A percentile compares a stretch with the other conserved stretches of the same genome.
phyloP scores from a whole-genome alignment of 2,329 filamentous ascomycete genomes.

The Rutstroemia sp. region DNA sequence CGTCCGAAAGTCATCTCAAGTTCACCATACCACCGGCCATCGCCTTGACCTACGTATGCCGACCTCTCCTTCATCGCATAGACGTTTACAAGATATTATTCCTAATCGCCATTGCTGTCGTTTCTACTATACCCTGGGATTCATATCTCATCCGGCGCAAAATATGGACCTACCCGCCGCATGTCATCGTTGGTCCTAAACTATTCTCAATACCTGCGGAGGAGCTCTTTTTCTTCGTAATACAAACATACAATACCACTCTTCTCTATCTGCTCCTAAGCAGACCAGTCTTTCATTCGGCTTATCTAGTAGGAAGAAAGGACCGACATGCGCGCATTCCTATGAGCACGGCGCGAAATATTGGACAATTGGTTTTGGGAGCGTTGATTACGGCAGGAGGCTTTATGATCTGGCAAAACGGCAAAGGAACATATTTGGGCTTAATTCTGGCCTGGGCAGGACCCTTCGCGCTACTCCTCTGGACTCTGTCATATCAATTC shows the following conservation, averaged over 20 bases:
- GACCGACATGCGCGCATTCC: constrained; percentile 4
- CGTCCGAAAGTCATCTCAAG: constrained; percentile 42
- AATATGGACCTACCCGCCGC: constrained; percentile 64
- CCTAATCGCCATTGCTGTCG: constrained; percentile 55
- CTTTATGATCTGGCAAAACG: constrained; percentile 37
- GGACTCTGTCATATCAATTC: constrained; percentile 56
- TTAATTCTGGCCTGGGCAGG: constrained; percentile 63
- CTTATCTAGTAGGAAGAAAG: constrained; percentile 35
- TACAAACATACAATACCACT: constrained; percentile 68
- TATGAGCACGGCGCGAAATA: constrained; percentile 28
- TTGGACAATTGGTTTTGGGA: constrained; percentile 44
- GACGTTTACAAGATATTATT: constrained; percentile 57
- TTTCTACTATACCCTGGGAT: constrained; percentile 68
- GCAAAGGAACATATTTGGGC: constrained; percentile 56
- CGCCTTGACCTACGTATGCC: constrained; percentile 49
- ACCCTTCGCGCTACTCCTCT: constrained; percentile 58
- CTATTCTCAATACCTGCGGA: constrained; percentile 61
- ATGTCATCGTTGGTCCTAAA: constrained; percentile 55
- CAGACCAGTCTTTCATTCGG: constrained; percentile 52
- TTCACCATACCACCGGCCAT: constrained; percentile 60
- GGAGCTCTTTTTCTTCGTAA: constrained; percentile 70
- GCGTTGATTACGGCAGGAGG: constrained; percentile 38
- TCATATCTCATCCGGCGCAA: constrained; percentile 61
- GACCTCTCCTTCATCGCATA: constrained; percentile 52
- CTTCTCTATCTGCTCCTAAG: constrained; percentile 60